Evolutionary conservation across 345 rosid species (phyloP).

Genomic region (Trapa incisa): DNA sequence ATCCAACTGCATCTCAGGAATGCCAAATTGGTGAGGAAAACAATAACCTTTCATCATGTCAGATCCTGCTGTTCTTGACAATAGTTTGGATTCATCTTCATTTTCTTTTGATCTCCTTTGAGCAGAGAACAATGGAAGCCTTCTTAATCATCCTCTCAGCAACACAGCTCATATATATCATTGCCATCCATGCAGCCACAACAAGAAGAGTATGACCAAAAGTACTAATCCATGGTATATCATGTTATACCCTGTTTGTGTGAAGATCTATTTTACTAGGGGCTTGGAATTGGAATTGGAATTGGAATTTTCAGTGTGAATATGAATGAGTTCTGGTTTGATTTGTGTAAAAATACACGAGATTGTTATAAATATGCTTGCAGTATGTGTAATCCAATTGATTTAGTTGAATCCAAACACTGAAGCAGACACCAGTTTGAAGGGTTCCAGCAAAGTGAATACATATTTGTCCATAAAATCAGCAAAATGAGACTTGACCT

Average conservation of each 20-base stretch:
- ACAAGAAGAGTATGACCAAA: conserved; percentile 7
- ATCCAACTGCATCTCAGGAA: conserved; percentile 61
- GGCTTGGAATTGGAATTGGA: neutral
- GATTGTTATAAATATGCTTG: too few relatives aligned
- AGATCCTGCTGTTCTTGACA: neutral
- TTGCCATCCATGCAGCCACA: conserved; percentile 42
- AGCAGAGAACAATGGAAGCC: conserved; percentile 98
- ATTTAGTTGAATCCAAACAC: neutral
- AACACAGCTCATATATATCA: conserved; percentile 75
- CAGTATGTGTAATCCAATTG: too few relatives aligned
- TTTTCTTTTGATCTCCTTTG: neutral
- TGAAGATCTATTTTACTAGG: neutral
- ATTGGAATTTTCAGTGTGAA: neutral
- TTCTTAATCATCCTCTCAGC: conserved; percentile 69
- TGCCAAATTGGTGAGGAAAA: conserved; percentile 52
- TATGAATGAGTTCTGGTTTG: neutral
- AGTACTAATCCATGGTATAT: neutral
- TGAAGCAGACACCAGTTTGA: neutral
- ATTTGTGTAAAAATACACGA: neutral
- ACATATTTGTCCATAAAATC: too few relatives aligned
- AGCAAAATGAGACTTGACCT: neutral
- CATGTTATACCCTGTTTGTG: neutral
- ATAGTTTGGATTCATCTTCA: neutral
- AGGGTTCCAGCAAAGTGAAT: neutral
- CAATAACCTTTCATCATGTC: neutral